phyloP scores from a whole-genome alignment of 116 monocot species.

The Trichopus zeylanicus region DNA sequence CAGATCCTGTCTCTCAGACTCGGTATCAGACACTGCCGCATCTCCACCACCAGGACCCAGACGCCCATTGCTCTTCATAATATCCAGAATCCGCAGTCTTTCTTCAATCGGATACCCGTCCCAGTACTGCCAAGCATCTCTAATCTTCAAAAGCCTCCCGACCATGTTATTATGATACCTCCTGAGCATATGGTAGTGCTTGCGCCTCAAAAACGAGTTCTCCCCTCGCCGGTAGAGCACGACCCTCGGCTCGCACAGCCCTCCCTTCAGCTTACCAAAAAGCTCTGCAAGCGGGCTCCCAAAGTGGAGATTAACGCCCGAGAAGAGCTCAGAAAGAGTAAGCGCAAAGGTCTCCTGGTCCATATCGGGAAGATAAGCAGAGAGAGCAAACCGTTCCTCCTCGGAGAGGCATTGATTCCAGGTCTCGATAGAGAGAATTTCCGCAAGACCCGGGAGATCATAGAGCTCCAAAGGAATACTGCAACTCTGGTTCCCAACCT shows the following conservation, averaged over 20 bases:
- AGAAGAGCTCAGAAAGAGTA: conserved; percentile 45
- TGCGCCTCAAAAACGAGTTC: conserved; percentile 32
- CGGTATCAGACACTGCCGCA: conserved; percentile 16
- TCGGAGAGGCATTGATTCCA: conserved; percentile 75
- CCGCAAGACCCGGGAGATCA: conserved; percentile 40
- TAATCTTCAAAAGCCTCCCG: conserved; percentile 29
- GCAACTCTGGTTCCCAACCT: conserved; percentile 61
- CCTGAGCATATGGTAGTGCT: conserved; percentile 43
- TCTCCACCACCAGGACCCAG: conserved; percentile 11
- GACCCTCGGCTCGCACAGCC: conserved; percentile 48
- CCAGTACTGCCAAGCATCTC: conserved; percentile 48
- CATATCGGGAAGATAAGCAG: conserved; percentile 67
- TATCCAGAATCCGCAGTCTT: conserved; percentile 38
- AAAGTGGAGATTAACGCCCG: conserved; percentile 67
- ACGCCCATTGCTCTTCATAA: conserved; percentile 29
- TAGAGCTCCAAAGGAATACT: conserved; percentile 63
- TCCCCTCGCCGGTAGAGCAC: conserved; percentile 40
- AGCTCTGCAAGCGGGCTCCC: conserved; percentile 44
- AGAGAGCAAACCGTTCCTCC: conserved; percentile 50
- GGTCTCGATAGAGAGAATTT: conserved; percentile 54
- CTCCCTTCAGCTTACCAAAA: conserved; percentile 50
- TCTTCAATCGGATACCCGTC: conserved; percentile 60
- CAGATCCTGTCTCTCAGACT: conserved; percentile 19
- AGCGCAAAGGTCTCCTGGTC: conserved; percentile 45
- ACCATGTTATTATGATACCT: conserved; percentile 79